phyloP scores from a whole-genome alignment of 371 early-diverging fungal species.

The Mucor ambiguus region DNA sequence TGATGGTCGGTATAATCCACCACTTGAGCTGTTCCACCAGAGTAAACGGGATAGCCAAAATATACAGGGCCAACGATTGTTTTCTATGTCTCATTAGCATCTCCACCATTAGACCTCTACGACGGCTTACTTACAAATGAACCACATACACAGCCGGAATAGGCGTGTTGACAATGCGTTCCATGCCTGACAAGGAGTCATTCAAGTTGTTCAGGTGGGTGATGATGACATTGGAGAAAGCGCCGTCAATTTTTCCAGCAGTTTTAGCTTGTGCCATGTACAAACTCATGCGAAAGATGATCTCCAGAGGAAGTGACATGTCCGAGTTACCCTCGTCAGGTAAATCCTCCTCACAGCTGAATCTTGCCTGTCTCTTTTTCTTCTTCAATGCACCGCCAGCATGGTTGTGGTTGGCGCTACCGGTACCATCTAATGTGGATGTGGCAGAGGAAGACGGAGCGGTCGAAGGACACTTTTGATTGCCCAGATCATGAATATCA shows the following conservation, averaged over 20 bases:
- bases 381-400: not conserved
- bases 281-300: constrained; percentile 56
- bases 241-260: constrained; percentile 50
- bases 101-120: not conserved
- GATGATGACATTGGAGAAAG: constrained; percentile 52
- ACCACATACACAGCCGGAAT: constrained; percentile 80
- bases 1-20: constrained; percentile 63
- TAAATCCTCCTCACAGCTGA: constrained; percentile 44
- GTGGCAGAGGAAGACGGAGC: constrained; percentile 15
- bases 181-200: constrained; percentile 71
- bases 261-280: constrained; percentile 56
- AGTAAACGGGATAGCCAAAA: constrained; percentile 72
- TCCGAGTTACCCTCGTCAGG: constrained; percentile 44
- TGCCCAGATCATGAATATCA: constrained; percentile 15
- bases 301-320: constrained; percentile 64
- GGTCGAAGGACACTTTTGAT: constrained; percentile 12
- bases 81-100: constrained; percentile 36
- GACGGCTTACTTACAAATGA: constrained; percentile 54
- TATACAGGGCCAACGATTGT: constrained; percentile 70
- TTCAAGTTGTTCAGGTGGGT: constrained; percentile 54
- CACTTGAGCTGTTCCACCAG: constrained; percentile 55
- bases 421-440: not conserved
- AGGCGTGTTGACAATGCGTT: constrained; percentile 78
- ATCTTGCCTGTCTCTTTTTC: constrained; percentile 15
- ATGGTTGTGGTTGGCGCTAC: constrained; percentile 1